phyloP scores from a whole-genome alignment of 805 yeast genomes.

The Yarrowia divulgata region DNA sequence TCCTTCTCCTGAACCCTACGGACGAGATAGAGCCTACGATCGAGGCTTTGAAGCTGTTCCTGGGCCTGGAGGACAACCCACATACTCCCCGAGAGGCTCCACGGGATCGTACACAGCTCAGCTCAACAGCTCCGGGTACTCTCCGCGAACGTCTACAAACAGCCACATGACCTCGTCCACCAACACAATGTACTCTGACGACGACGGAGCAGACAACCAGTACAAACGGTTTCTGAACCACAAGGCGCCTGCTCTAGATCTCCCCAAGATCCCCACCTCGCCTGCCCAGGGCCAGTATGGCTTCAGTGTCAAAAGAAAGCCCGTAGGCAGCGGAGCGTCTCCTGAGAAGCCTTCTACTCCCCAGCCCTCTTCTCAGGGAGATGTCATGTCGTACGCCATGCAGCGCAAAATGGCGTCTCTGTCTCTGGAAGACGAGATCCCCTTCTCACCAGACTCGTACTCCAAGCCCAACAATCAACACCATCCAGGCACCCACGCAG shows the following conservation, averaged over 20 bases:
- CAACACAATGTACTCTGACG: constrained; percentile 27
- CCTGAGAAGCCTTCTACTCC: neutral
- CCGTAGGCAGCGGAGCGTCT: constrained; percentile 30
- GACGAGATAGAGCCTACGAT: constrained; percentile 29
- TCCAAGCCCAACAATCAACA: constrained; percentile 15
- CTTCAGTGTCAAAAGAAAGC: constrained; percentile 32
- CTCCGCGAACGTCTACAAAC: constrained; percentile 20
- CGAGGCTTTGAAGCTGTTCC: constrained; percentile 14
- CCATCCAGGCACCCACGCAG: neutral
- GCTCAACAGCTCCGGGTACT: constrained; percentile 28
- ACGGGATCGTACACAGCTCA: constrained; percentile 6
- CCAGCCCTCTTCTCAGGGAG: neutral
- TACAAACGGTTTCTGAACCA: constrained; percentile 34
- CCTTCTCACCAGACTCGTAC: constrained; percentile 45
- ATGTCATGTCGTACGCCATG: constrained; percentile 27
- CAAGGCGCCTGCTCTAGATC: constrained; percentile 25
- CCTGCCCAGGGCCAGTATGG: constrained; percentile 37
- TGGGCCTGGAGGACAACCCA: constrained; percentile 11
- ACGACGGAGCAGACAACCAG: constrained; percentile 9
- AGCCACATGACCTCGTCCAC: constrained; percentile 28
- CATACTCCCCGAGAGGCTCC: constrained; percentile 34
- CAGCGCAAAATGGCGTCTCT: constrained; percentile 30
- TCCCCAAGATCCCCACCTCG: constrained; percentile 26
- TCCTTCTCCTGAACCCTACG: neutral
- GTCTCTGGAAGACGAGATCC: constrained; percentile 40